These are phyloP conservation scores for Rhodotorula sp. DNA, from an alignment of 1,284 basidiomycete species.

Conservation along the genomic window DNA sequence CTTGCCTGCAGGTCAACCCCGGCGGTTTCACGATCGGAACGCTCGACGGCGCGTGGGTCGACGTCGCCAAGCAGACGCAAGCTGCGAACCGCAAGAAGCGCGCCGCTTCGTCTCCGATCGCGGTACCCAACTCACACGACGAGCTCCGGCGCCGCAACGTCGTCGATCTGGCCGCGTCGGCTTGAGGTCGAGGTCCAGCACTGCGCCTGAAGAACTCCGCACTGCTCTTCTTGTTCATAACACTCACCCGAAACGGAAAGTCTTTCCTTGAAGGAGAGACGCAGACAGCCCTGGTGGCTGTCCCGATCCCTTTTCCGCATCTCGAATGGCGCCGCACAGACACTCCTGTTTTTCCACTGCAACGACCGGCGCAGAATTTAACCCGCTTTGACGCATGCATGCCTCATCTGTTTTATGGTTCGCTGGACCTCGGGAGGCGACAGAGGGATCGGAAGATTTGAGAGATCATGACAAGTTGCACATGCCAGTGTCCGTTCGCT, in stretches of 20 bases:
- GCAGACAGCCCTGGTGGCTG: too few species aligned
- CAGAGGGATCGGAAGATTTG: background rate
- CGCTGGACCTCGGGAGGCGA: background rate
- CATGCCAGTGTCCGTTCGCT: background rate
- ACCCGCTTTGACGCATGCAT: too few species aligned
- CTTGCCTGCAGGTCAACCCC: conserved; percentile 19
- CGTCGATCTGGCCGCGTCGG: background rate
- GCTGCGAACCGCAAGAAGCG: background rate
- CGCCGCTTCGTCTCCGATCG: background rate
- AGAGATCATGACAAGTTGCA: background rate
- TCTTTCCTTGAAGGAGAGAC: too few species aligned
- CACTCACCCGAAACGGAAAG: too few species aligned
- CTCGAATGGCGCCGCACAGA: too few species aligned
- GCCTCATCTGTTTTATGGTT: too few species aligned
- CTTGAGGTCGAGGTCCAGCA: background rate
- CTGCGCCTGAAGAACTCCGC: too few species aligned
- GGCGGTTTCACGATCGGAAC: conserved; percentile 33
- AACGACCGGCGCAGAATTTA: too few species aligned
- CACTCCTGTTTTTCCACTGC: too few species aligned
- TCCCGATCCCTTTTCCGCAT: too few species aligned
- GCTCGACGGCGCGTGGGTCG: conserved; percentile 30
- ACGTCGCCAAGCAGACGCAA: conserved; percentile 18
- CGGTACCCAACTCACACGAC: conserved; percentile 6
- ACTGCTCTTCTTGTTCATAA: background rate
- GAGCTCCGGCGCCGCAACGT: conserved; percentile 19